Percentiles rank a stretch among this genome's conserved stretches.
phyloP scores from a whole-genome alignment of 495 filamentous ascomycete species.

The Lentithecium fluviatile region DNA sequence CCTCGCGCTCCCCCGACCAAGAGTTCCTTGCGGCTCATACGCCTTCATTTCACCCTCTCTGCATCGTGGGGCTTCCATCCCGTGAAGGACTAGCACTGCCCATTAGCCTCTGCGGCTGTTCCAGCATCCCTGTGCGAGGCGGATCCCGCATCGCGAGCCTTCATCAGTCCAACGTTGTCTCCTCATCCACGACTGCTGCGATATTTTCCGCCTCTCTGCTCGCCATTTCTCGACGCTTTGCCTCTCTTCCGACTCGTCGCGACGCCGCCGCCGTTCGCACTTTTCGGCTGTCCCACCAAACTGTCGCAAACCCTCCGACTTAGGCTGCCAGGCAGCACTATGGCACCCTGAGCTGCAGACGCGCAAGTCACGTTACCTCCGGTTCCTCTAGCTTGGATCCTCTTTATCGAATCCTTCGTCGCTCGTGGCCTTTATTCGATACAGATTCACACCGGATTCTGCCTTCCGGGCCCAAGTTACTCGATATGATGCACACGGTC shows the following conservation, averaged over 20 bases:
- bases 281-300: slow-evolving; percentile 1
- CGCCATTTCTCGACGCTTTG: neutral
- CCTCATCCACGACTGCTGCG: slow-evolving; percentile 12
- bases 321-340: slow-evolving; percentile 30
- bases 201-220: slow-evolving; percentile 22
- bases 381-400: neutral
- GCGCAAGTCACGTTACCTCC: slow-evolving; percentile 31
- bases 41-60: neutral
- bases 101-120: slow-evolving; percentile 26
- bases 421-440: slow-evolving; percentile 1
- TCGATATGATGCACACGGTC: slow-evolving; percentile 16
- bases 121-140: slow-evolving; percentile 20
- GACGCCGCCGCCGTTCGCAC: slow-evolving; percentile 10
- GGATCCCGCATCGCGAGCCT: slow-evolving; percentile 21
- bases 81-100: slow-evolving; percentile 28
- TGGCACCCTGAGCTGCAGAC: slow-evolving; percentile 21
- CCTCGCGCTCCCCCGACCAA: slow-evolving; percentile 10
- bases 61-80: slow-evolving; percentile 10
- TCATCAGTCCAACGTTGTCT: slow-evolving; percentile 23
- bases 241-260: neutral
- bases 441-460: slow-evolving; percentile 7
- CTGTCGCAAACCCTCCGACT: neutral
- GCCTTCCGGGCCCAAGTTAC: slow-evolving; percentile 12
- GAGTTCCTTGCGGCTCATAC: slow-evolving; percentile 5
- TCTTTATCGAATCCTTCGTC: slow-evolving; percentile 13